phyloP scores from a whole-genome alignment of 169 alveolate genomes.

The Eimeria falciformis region DNA sequence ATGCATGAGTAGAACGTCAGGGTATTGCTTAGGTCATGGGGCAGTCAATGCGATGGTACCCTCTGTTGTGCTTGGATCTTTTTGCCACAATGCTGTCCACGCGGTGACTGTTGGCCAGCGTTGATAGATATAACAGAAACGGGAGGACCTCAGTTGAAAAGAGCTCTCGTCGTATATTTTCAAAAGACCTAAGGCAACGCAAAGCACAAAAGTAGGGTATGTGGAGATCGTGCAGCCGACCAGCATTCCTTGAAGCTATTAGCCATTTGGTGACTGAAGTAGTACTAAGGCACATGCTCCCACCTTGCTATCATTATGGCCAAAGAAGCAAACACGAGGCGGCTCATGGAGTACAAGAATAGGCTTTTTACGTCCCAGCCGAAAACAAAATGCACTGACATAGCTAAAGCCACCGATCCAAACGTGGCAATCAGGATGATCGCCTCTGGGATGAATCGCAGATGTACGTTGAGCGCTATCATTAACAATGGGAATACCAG shows the following conservation, averaged over 20 bases:
- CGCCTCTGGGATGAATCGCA: constrained; percentile 62
- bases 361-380: constrained; percentile 52
- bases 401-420: constrained; percentile 26
- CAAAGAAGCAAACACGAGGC: constrained; percentile 29
- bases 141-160: constrained; percentile 64
- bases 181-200: constrained; percentile 49
- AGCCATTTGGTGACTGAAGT: no score
- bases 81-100: constrained; percentile 19
- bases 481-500: constrained; percentile 50
- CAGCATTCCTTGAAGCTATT: no score
- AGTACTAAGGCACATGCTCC: neutral
- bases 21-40: no score
- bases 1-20: no score
- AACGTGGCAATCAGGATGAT: neutral
- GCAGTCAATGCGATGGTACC: no score
- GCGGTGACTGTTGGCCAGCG: constrained; percentile 67
- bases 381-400: neutral
- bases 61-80: no score
- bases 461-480: constrained; percentile 60
- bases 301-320: constrained; percentile 64
- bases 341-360: constrained; percentile 34
- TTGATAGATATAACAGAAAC: constrained; percentile 51
- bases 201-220: neutral
- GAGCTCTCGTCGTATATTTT: constrained; percentile 53
- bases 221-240: no score